Conservation (phyloP, 768 basidiomycete species). For the Lactifluus hygrophoroides region DNA sequence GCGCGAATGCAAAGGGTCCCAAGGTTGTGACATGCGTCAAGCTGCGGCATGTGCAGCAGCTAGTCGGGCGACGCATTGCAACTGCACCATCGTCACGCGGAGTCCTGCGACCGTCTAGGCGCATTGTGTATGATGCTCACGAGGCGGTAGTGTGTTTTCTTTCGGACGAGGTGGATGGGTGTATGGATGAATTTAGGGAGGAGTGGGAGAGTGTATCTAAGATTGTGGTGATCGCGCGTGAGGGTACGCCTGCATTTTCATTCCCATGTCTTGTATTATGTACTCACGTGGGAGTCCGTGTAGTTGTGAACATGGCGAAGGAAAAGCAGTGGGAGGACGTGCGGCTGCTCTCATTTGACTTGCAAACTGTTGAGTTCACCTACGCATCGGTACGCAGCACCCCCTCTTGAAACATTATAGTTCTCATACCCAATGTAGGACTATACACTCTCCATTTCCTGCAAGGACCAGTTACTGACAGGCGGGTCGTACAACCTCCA, state of each 20-base stretch:
- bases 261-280: background rate
- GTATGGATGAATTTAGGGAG: conserved; percentile 84
- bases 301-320: conserved; percentile 80
- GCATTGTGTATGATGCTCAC: conserved; percentile 83
- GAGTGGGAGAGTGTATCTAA: conserved; percentile 92
- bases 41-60: conserved; percentile 82
- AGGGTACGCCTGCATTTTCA: conserved; percentile 42
- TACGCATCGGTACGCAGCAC: conserved; percentile 48
- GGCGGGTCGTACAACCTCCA: conserved; percentile 68
- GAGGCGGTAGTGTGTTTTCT: conserved; percentile 86
- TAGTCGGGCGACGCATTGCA: conserved; percentile 50
- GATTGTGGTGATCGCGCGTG: conserved; percentile 88
- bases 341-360: conserved; percentile 78
- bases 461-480: conserved; percentile 57
- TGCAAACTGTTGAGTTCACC: conserved; percentile 86
- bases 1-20: conserved; percentile 8
- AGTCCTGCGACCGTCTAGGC: conserved; percentile 74
- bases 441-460: conserved; percentile 71
- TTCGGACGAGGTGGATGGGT: conserved; percentile 78
- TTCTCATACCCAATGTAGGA: conserved; percentile 34
- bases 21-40: conserved; percentile 86
- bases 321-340: conserved; percentile 65
- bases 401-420: background rate
- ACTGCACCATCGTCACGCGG: conserved; percentile 45
- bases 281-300: background rate